A percentile compares a stretch with the other conserved stretches of the same genome.
Conservation (phyloP, 208 protist species). For the Spironucleus salmonicida region DNA sequence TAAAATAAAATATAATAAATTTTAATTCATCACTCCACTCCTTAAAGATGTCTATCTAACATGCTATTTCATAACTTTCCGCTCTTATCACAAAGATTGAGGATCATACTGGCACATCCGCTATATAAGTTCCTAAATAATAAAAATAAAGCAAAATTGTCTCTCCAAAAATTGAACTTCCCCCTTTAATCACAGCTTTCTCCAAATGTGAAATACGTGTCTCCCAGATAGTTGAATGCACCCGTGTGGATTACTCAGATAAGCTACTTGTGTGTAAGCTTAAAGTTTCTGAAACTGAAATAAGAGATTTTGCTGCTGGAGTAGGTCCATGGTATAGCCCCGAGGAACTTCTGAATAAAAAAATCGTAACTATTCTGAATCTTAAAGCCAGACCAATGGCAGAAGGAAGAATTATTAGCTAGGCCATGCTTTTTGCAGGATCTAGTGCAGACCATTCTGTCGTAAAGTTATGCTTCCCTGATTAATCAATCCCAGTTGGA, state of each 20-base stretch:
- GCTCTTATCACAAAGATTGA: too few relatives aligned
- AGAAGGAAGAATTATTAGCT: background rate
- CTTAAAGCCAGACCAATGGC: conserved; percentile 12
- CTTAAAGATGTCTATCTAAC: too few relatives aligned
- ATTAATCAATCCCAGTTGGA: background rate
- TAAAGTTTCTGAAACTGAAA: background rate
- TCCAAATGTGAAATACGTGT: conserved; percentile 15
- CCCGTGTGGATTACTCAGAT: background rate
- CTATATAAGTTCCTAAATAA: background rate
- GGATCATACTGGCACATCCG: too few relatives aligned
- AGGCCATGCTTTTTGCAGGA: conserved; percentile 30
- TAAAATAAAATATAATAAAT: too few relatives aligned
- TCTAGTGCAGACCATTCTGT: background rate
- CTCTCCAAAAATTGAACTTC: background rate
- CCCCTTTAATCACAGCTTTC: background rate
- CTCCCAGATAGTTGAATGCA: background rate
- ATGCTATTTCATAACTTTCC: too few relatives aligned
- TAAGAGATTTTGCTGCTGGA: conserved; percentile 15
- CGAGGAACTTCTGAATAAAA: conserved; percentile 28
- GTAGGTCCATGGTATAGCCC: background rate
- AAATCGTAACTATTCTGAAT: conserved; percentile 25
- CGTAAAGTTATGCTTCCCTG: conserved; percentile 8
- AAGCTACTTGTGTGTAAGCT: conserved; percentile 20
- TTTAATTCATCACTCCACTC: too few relatives aligned
- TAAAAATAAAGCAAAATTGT: background rate